Evolutionary conservation across 169 alveolate genomes (phyloP).

Genomic region (Cryptosporidium ubiquitum): DNA sequence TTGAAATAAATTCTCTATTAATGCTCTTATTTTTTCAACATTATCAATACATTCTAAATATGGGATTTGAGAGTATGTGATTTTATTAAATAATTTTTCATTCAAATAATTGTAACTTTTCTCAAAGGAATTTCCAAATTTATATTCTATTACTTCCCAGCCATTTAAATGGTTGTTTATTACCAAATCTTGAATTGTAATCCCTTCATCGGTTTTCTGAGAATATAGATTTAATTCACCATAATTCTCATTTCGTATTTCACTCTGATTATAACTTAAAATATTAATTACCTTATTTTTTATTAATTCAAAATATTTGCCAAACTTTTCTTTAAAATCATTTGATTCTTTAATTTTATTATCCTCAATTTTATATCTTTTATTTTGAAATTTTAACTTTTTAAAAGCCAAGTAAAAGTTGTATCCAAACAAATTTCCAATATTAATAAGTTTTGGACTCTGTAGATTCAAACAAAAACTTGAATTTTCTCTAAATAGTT

Average conservation of each 20-base stretch:
- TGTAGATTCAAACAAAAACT: neutral
- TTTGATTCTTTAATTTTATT: neutral
- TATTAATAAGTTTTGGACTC: neutral
- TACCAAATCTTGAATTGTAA: neutral
- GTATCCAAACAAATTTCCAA: conserved; percentile 29
- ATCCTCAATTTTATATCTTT: neutral
- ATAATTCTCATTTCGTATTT: neutral
- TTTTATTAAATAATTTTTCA: conserved; percentile 9
- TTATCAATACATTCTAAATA: conserved; percentile 64
- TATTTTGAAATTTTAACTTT: neutral
- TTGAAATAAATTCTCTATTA: conserved; percentile 33
- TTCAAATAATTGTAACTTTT: neutral
- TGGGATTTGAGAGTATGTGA: conserved; percentile 13
- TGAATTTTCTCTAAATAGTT: neutral
- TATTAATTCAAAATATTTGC: neutral
- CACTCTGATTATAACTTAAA: neutral
- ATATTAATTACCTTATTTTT: neutral
- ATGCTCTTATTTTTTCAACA: conserved; percentile 17
- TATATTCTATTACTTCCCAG: conserved; percentile 15
- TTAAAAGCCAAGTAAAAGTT: neutral
- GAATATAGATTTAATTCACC: neutral
- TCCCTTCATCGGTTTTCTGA: neutral
- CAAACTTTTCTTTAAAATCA: neutral
- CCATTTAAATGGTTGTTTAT: conserved; percentile 2
- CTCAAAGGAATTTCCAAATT: neutral